A percentile compares a stretch with the other conserved stretches of the same genome.
Conservation (phyloP, 108 stramenopile genomes). For the Discostella stelligeroides region DNA sequence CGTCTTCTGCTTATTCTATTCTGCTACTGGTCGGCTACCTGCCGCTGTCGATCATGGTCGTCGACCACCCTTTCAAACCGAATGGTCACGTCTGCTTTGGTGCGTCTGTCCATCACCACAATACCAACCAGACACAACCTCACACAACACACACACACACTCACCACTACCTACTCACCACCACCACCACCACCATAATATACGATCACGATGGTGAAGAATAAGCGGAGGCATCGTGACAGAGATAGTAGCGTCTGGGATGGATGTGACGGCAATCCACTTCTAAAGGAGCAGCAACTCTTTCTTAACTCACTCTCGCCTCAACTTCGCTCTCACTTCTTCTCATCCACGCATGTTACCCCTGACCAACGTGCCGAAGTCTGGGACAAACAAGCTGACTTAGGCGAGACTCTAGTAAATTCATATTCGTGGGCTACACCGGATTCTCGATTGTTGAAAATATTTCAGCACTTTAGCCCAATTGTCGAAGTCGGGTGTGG, state of each 20-base stretch:
- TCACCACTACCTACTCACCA: too few species aligned
- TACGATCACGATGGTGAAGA: conserved; percentile 13
- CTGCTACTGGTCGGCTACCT: too few species aligned
- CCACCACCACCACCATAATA: too few species aligned
- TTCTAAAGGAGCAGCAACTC: conserved; percentile 48
- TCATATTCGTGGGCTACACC: conserved; percentile 86
- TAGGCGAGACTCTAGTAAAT: conserved; percentile 80
- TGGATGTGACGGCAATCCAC: conserved; percentile 48
- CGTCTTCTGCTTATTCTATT: too few species aligned
- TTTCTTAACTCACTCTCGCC: conserved; percentile 56
- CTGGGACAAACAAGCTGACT: conserved; percentile 81
- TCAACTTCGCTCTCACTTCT: conserved; percentile 58
- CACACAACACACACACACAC: too few species aligned
- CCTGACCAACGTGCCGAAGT: conserved; percentile 72
- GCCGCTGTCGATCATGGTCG: too few species aligned
- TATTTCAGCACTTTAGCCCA: conserved; percentile 69
- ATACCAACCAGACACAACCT: too few species aligned
- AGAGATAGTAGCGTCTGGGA: neutral
- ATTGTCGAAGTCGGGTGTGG: conserved; percentile 89
- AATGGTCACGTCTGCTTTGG: too few species aligned
- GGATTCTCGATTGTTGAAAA: conserved; percentile 50
- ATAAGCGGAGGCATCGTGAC: conserved; percentile 19
- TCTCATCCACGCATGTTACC: conserved; percentile 49
- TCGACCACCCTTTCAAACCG: too few species aligned
- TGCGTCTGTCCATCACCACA: too few species aligned